Conservation (phyloP, 2,329 filamentous ascomycete genomes). For the Colletotrichum destructivum region DNA sequence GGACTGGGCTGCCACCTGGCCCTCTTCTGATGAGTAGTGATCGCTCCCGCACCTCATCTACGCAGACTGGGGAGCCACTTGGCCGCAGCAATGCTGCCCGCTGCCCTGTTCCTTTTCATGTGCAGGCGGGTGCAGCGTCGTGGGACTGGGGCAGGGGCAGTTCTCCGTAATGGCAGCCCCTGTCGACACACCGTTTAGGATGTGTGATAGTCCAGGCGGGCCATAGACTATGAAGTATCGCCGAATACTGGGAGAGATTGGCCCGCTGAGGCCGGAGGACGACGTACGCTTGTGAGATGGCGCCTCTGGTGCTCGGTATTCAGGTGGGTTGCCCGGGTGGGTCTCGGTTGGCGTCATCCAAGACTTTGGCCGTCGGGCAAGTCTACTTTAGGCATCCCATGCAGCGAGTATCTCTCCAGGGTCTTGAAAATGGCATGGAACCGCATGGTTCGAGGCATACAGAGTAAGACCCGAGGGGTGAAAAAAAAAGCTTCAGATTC, state of each 20-base stretch:
- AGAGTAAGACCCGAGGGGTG: constrained; percentile 1
- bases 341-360: constrained; percentile 35
- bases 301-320: neutral
- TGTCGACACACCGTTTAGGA: constrained; percentile 21
- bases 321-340: constrained; percentile 14
- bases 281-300: constrained; percentile 8
- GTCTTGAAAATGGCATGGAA: constrained; percentile 13
- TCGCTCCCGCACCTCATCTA: constrained; percentile 41
- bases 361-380: constrained; percentile 26
- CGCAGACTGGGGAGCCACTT: constrained; percentile 32
- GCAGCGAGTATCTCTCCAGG: constrained; percentile 20
- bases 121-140: constrained; percentile 32
- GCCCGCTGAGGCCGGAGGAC: constrained; percentile 13
- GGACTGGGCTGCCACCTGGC: constrained; percentile 12
- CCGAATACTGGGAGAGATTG: constrained; percentile 4
- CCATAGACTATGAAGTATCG: constrained; percentile 12
- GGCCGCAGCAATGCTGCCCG: constrained; percentile 34
- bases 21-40: constrained; percentile 21
- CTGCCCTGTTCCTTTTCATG: constrained; percentile 35
- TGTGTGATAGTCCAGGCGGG: constrained; percentile 16
- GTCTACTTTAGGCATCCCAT: constrained; percentile 27
- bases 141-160: constrained; percentile 32
- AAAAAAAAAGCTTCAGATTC: neutral
- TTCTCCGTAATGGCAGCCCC: constrained; percentile 13
- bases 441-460: constrained; percentile 14